phyloP scores from a whole-genome alignment of 371 early-diverging fungal genomes.

The Coemansia sp. region DNA sequence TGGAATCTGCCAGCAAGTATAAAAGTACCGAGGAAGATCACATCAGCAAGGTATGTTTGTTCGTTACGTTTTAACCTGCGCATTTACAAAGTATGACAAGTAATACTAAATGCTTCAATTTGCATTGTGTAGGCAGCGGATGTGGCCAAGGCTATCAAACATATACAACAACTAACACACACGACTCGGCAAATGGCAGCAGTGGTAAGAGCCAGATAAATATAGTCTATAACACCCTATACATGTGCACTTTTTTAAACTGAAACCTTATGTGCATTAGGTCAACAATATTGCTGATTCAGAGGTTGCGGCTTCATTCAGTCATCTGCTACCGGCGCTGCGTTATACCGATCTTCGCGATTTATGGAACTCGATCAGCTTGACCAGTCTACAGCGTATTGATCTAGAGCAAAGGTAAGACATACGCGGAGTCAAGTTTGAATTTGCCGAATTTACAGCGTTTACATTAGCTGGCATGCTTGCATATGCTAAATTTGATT shows the following conservation, averaged over 20 bases:
- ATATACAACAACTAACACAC: not conserved
- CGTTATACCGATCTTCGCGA: constrained; percentile 27
- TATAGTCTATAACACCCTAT: too few species aligned
- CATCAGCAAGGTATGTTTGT: not conserved
- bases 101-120: not conserved
- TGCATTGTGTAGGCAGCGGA: not conserved
- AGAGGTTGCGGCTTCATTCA: constrained; percentile 3
- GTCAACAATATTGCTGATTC: not conserved
- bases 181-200: not conserved
- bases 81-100: not conserved
- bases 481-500: too few species aligned
- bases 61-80: not conserved
- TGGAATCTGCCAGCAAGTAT: not conserved
- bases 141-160: not conserved
- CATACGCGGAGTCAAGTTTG: too few species aligned
- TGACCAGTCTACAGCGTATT: constrained; percentile 22
- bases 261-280: not conserved
- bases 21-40: not conserved
- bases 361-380: constrained; percentile 25
- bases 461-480: too few species aligned
- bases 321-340: constrained; percentile 12
- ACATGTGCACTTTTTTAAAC: too few species aligned
- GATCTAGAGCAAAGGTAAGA: constrained; percentile 27
- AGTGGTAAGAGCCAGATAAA: not conserved
- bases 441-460: not conserved